These are phyloP conservation scores for Theobroma grandiflorum DNA, from an alignment of 441 rosid genomes.

Conservation along the genomic window DNA sequence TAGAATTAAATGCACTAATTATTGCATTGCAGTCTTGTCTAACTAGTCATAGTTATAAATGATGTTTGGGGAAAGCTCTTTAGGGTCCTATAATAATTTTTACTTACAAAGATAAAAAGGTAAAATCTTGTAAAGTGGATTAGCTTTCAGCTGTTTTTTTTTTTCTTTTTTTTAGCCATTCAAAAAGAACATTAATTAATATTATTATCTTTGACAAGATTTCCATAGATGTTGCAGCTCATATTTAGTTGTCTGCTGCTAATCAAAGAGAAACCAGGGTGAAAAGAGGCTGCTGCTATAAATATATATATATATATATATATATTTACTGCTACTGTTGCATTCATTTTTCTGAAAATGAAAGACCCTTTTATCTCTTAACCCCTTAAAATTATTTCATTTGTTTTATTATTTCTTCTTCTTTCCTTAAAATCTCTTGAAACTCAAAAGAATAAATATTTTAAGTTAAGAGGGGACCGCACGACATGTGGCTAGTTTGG, in stretches of 20 bases:
- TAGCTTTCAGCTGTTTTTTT: background rate
- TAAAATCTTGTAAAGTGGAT: background rate
- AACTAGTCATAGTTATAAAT: background rate
- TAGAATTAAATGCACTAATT: background rate
- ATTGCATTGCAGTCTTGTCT: background rate
- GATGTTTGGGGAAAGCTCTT: background rate
- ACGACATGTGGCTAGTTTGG: background rate
- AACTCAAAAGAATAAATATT: background rate
- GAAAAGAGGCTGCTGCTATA: too few species aligned
- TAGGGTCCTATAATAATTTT: background rate
- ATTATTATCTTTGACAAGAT: background rate
- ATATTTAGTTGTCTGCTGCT: slow-evolving; percentile 4
- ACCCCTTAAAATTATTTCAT: background rate
- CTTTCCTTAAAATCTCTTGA: background rate
- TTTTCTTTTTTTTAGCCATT: background rate
- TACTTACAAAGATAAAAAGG: background rate
- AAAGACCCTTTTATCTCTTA: background rate
- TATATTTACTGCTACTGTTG: background rate
- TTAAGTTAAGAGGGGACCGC: background rate
- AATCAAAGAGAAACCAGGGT: background rate
- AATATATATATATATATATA: too few species aligned
- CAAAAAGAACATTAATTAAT: background rate
- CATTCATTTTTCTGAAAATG: slow-evolving; percentile 13
- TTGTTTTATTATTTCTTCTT: background rate
- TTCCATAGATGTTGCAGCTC: slow-evolving; percentile 25